Base-by-base conservation (phyloP, 345 rosid genomes). In the Populus pruinosa region DNA sequence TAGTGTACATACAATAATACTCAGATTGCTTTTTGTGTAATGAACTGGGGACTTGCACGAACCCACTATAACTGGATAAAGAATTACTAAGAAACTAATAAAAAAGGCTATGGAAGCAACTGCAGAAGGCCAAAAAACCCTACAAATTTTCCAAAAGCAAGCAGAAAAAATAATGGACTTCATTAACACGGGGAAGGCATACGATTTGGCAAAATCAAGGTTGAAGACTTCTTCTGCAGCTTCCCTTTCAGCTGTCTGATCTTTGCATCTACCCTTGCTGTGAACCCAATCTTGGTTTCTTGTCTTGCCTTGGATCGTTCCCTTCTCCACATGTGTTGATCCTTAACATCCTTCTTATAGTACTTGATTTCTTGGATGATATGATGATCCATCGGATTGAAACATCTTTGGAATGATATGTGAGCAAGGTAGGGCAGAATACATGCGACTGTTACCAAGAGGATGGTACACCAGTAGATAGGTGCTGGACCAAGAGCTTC, bases 311-410 rank as follows among this genome's bases (percentile, higher is more conserved):
- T 96, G 2, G 97, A 92, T 63, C 97, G 77, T 82, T 96, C 99
- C 84, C 98, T 73, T 5, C 86, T 86, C 99, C 97, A 96, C 94
- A 96, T 88, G 63, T 81, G 81, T 56, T 86, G 85, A 69, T 96
- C 99, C 85, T 90, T 89, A 0, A 90, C 85, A 14, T 96, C 99
- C 69, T 92, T 89, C 83, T 76, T 89, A 81, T 88, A 94, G 83
- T 90, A 88, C 82, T 92, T 92, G 81, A 96, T 96, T 85, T 92
- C 98, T 86, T 96, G 99, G 69, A 96, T 90, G 85, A 96, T 90
- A 72, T 93, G 98, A 83, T 96, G 99, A 82, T 96, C 98, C 92
- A 93, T 65, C 3, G 99, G 98, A 66, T 90, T 84, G 79, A 91
- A 86, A 69, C 86, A 86, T 83, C 98, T 91, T 73, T 93, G 97